Evolutionary conservation across 2,329 filamentous ascomycete genomes (phyloP).

Genomic region (Diaporthe sp.): DNA sequence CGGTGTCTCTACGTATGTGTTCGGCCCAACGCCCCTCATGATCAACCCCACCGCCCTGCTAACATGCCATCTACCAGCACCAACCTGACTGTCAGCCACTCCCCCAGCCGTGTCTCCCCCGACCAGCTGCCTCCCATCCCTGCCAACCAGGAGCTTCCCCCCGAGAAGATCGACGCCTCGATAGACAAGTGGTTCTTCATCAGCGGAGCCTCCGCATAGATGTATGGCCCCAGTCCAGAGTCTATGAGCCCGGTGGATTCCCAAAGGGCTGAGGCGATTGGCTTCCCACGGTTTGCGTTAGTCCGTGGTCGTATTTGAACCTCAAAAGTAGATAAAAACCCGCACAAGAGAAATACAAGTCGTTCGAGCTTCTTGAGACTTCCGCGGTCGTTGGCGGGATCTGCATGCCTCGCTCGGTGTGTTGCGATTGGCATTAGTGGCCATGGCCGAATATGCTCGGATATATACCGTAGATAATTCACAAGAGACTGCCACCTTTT

Average conservation of each 20-base stretch:
- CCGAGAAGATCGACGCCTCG: conserved; percentile 92
- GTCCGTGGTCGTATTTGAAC: background rate
- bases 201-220: conserved; percentile 89
- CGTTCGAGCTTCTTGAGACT: background rate
- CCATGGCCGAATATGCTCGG: background rate
- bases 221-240: background rate
- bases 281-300: conserved; percentile 19
- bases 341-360: conserved; percentile 24
- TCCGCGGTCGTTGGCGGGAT: background rate
- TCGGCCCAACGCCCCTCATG: background rate
- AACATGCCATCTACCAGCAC: conserved; percentile 64
- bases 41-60: background rate
- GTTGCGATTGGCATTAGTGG: background rate
- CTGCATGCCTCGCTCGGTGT: background rate
- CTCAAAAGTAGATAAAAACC: conserved; percentile 29
- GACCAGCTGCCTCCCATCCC: conserved; percentile 84
- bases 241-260: background rate
- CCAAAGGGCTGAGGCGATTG: conserved; percentile 15
- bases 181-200: conserved; percentile 99
- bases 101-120: conserved; percentile 77
- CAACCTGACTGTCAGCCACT: conserved; percentile 84
- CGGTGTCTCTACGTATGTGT: conserved; percentile 84
- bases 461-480: background rate
- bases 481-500: background rate
- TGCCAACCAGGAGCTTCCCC: conserved; percentile 81